These are phyloP conservation scores for Rhizoclosmatium globosum DNA, from an alignment of 192 early-diverging fungal genomes.

Conservation along the genomic window DNA sequence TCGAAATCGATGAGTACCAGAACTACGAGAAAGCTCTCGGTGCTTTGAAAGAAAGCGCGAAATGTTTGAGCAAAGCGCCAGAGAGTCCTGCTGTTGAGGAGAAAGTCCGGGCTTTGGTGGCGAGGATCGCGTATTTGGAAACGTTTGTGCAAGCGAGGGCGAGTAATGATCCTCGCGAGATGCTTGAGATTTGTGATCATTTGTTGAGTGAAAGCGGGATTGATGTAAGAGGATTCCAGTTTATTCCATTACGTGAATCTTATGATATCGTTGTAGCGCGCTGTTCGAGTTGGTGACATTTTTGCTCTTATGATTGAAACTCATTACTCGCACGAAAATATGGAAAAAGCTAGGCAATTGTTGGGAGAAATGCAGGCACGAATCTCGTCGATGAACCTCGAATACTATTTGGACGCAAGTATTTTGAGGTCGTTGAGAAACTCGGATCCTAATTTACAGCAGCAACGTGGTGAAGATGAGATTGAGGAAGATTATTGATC, in stretches of 20 bases:
- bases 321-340: conserved; percentile 46
- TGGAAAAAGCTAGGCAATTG: conserved; percentile 45
- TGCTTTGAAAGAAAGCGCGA: conserved; percentile 55
- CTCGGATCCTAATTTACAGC: not conserved
- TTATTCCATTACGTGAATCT: not conserved
- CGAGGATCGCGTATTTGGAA: conserved; percentile 42
- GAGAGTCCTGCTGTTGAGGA: conserved; percentile 13
- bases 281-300: conserved; percentile 60
- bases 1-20: conserved; percentile 70
- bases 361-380: conserved; percentile 42
- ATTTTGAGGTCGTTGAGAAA: conserved; percentile 36
- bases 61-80: conserved; percentile 48
- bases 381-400: conserved; percentile 40
- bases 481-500: conserved; percentile 38
- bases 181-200: conserved; percentile 52
- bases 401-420: conserved; percentile 48
- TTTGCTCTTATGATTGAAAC: conserved; percentile 62
- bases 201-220: conserved; percentile 54
- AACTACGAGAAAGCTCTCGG: conserved; percentile 68
- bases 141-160: conserved; percentile 52
- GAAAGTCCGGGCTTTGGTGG: conserved; percentile 21
- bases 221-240: conserved; percentile 45
- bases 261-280: conserved; percentile 33
- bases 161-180: conserved; percentile 45
- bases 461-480: conserved; percentile 21